Evolutionary conservation across 2,329 filamentous ascomycete species (phyloP), one percentile per base, ranked within the genome.

Genomic region (Aspergillus pseudoterreus): DNA sequence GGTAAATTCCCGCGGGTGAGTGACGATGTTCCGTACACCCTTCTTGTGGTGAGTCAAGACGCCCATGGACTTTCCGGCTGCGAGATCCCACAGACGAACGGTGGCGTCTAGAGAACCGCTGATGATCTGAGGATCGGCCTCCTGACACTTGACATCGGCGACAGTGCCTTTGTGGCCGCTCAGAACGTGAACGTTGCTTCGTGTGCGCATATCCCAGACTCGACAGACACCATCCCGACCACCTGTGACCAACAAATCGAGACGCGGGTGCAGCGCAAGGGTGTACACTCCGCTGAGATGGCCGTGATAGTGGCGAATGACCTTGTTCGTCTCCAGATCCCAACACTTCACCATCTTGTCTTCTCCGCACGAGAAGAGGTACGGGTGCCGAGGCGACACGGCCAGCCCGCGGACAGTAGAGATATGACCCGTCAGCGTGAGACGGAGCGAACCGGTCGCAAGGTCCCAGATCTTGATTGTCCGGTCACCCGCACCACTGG

Each of bases 261-360:
- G 81, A 0, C 91, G 96, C 0, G 94, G 94, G 68, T 99, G 94
- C n/a, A 99, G 77, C 2, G 88, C 83, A 5, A 99, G 78, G 1
- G 92, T 92, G 74, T 99, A 99, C 4, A 99, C 94, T 57, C 94
- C 94, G 62, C 90, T 95, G 19, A 99, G 77, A 74, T 99, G 94
- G 15, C 95, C 95, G 70, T 99, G 94, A 71, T 97, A 99, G 73
- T 96, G 91, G 36, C 92, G 84, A 66, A 97, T 96, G 54, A 99
- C 94, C 73, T 96, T 96, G 77, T 99, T 99, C n/a, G 92, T 96
- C 73, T 99, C 94, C 59, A 99, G 76, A 75, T 99, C 94, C 94
- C 94, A 99, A 75, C 94, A 99, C 74, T 99, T 99, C 56, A 99
- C 94, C 92, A 96, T 96, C 78, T 99, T 99, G 71, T 99, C 94